Percentiles rank a stretch among this genome's conserved stretches.
phyloP scores from a whole-genome alignment of 805 yeast genomes.

The Yueomyces sinensis region DNA sequence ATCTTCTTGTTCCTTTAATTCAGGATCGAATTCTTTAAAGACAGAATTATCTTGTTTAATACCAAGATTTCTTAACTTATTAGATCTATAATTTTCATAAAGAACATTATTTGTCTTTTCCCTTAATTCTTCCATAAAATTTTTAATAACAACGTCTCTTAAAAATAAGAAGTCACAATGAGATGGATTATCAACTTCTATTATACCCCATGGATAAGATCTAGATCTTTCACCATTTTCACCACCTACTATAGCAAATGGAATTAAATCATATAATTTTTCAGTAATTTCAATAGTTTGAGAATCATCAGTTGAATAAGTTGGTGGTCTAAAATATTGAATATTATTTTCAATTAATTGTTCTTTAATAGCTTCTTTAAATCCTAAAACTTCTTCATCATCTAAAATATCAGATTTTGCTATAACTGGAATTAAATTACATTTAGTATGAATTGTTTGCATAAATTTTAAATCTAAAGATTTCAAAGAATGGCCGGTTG shows the following conservation, averaged over 20 bases:
- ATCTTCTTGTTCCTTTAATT: constrained; percentile 86
- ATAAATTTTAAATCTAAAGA: constrained; percentile 82
- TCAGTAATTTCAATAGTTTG: constrained; percentile 57
- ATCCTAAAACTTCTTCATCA: constrained; percentile 65
- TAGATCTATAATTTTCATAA: constrained; percentile 83
- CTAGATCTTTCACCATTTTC: constrained; percentile 76
- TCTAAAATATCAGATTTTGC: constrained; percentile 91
- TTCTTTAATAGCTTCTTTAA: constrained; percentile 63
- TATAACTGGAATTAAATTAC: constrained; percentile 86
- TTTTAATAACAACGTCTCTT: constrained; percentile 79
- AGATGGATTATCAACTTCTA: constrained; percentile 88
- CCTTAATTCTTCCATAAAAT: constrained; percentile 85
- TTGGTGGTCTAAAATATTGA: constrained; percentile 62
- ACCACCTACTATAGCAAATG: constrained; percentile 93
- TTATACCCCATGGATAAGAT: constrained; percentile 91
- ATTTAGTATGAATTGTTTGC: constrained; percentile 79
- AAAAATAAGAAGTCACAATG: constrained; percentile 86
- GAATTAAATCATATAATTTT: constrained; percentile 58
- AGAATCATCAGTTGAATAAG: constrained; percentile 72
- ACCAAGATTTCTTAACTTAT: constrained; percentile 69
- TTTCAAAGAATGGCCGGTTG: constrained; percentile 88
- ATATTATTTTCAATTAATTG: constrained; percentile 70
- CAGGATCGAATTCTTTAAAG: constrained; percentile 92
- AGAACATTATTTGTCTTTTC: constrained; percentile 65
- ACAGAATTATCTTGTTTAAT: constrained; percentile 85